These are phyloP conservation scores for Paxillus rubicundulus DNA, from an alignment of 768 basidiomycete species.

Conservation along the genomic window DNA sequence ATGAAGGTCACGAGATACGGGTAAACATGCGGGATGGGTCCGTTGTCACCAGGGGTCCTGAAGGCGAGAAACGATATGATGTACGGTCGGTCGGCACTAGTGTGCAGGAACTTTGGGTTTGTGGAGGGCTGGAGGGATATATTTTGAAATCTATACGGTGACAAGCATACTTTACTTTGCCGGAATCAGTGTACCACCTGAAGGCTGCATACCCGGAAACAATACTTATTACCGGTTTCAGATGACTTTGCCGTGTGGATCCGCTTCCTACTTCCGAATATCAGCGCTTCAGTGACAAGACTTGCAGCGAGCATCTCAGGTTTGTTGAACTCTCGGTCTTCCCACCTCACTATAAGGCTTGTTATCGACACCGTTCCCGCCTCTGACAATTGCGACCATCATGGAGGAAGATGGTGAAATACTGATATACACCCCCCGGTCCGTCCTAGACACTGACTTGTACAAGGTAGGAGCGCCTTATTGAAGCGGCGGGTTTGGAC, in stretches of 20 bases:
- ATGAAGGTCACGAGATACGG: constrained; percentile 60
- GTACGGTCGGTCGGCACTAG: constrained; percentile 84
- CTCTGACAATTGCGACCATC: neutral
- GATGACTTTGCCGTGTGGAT: too few species aligned
- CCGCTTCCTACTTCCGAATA: too few species aligned
- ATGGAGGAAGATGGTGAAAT: constrained; percentile 14
- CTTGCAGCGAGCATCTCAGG: too few species aligned
- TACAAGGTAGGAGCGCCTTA: constrained; percentile 68
- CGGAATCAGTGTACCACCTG: too few species aligned
- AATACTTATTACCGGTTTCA: too few species aligned
- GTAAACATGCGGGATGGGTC: constrained; percentile 71
- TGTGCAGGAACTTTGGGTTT: constrained; percentile 97
- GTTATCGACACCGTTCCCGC: neutral
- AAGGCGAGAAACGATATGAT: constrained; percentile 55
- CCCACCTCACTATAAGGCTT: neutral
- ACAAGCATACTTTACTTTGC: constrained; percentile 13
- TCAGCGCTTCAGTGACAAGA: too few species aligned
- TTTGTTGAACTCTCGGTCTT: neutral
- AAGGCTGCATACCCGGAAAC: too few species aligned
- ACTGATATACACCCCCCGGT: constrained; percentile 31
- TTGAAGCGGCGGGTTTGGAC: neutral
- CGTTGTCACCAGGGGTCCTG: constrained; percentile 48
- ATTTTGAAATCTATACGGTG: constrained; percentile 69
- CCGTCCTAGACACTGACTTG: constrained; percentile 88
- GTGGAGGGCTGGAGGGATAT: constrained; percentile 90